A percentile compares a stretch with the other conserved stretches of the same genome.
Evolutionary conservation across 495 filamentous ascomycete species (phyloP).

Genomic region (Daldinia vernicosa): DNA sequence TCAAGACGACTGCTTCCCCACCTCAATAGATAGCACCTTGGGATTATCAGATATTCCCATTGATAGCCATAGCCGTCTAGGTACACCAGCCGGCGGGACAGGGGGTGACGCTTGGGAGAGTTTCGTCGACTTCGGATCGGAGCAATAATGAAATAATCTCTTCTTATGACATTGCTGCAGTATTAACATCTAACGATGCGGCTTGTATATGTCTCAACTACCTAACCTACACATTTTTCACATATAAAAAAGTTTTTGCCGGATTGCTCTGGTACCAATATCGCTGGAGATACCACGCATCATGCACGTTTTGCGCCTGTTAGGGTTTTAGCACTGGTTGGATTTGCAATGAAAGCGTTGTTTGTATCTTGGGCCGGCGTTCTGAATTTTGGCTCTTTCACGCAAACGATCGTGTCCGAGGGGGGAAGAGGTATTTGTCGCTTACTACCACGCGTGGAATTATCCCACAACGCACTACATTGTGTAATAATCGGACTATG

Average conservation of each 20-base stretch:
- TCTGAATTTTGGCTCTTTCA: not conserved
- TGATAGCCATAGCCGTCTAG: slow-evolving; percentile 20
- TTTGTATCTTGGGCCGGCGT: slow-evolving; percentile 13
- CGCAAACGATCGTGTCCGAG: not conserved
- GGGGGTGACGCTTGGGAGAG: slow-evolving; percentile 39
- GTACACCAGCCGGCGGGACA: slow-evolving; percentile 25
- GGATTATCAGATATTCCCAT: slow-evolving; percentile 17
- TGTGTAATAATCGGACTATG: slow-evolving; percentile 20
- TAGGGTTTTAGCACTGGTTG: slow-evolving; percentile 20
- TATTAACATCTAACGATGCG: not conserved
- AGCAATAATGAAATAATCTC: slow-evolving; percentile 23
- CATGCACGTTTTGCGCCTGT: slow-evolving; percentile 24
- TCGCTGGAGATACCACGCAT: slow-evolving; percentile 4
- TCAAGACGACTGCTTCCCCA: slow-evolving; percentile 15
- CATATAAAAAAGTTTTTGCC: not conserved
- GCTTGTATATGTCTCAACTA: slow-evolving; percentile 9
- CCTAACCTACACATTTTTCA: too few relatives aligned
- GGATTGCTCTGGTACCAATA: not conserved
- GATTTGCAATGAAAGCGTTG: slow-evolving; percentile 29
- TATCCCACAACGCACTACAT: not conserved
- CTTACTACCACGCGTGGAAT: not conserved
- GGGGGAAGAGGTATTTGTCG: not conserved
- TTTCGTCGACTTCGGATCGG: slow-evolving; percentile 42
- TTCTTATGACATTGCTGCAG: not conserved
- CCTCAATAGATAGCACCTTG: slow-evolving; percentile 18